A percentile compares a stretch with the other conserved stretches of the same genome.
Evolutionary conservation across 208 protist genomes (phyloP).

Genomic region (Leishmania aethiopica): DNA sequence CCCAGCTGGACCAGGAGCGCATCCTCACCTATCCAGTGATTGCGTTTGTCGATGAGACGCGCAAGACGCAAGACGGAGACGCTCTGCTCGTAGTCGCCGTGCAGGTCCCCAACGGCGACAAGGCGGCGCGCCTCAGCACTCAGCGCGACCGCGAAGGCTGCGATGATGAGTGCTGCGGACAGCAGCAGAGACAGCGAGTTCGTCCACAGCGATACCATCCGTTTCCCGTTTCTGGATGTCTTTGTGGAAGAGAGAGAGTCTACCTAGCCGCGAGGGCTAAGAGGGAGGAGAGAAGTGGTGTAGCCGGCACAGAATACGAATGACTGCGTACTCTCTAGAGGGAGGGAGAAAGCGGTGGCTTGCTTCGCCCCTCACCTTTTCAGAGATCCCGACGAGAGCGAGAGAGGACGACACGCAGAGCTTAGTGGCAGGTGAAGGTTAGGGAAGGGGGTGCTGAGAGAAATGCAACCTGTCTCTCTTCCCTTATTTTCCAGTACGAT

Average conservation of each 20-base stretch:
- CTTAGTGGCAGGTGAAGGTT: not conserved
- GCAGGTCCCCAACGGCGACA: constrained; percentile 83
- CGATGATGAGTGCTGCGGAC: constrained; percentile 7
- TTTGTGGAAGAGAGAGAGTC: not conserved
- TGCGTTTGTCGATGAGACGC: constrained; percentile 65
- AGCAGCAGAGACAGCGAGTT: not conserved
- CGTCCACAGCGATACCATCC: not conserved
- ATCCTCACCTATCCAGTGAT: constrained; percentile 83
- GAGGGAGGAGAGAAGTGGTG: not conserved
- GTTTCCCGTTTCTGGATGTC: not conserved
- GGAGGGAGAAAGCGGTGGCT: not conserved
- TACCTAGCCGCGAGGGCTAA: not conserved
- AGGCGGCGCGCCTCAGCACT: constrained; percentile 55
- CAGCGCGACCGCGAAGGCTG: constrained; percentile 1
- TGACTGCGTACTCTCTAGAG: not conserved
- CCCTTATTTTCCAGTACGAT: not conserved
- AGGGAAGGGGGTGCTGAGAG: not conserved
- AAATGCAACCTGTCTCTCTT: not conserved
- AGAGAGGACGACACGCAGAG: not conserved
- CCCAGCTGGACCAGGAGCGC: constrained; percentile 87
- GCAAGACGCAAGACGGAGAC: constrained; percentile 65
- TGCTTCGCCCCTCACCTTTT: not conserved
- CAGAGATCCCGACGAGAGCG: not conserved
- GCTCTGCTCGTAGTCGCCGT: constrained; percentile 88
- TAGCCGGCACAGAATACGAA: not conserved